Percentiles rank a stretch among this genome's conserved stretches.
phyloP scores from a whole-genome alignment of 257 asterid genomes.

The Solanum arcanum region DNA sequence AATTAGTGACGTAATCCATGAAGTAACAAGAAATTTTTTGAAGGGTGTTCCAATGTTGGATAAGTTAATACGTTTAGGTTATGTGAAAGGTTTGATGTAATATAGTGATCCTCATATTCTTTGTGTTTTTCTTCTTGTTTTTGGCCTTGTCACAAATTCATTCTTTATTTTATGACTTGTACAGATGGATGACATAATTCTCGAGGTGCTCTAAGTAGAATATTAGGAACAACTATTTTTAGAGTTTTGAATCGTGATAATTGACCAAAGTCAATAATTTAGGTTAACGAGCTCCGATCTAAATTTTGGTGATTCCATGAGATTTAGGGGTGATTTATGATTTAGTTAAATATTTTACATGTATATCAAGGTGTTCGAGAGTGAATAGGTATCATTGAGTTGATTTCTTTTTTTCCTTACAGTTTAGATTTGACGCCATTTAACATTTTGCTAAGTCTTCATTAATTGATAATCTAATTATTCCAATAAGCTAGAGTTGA shows the following conservation, averaged over 20 bases:
- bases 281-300: background rate
- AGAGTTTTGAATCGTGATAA: background rate
- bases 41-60: background rate
- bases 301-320: too few species aligned
- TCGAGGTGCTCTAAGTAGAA: background rate
- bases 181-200: background rate
- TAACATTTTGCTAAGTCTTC: too few species aligned
- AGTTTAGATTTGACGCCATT: too few species aligned
- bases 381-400: too few species aligned
- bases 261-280: background rate
- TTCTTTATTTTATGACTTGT: background rate
- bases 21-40: fast-evolving
- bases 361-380: too few species aligned
- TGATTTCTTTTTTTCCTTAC: too few species aligned
- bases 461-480: too few species aligned
- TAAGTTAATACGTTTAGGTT: background rate
- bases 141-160: background rate
- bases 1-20: too few species aligned
- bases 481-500: background rate
- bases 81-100: background rate
- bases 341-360: too few species aligned
- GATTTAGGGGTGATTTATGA: too few species aligned
- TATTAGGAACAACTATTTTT: background rate
- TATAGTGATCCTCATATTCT: background rate
- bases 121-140: background rate